Conservation (phyloP, 805 yeast species). For the Starmera amethionina region DNA sequence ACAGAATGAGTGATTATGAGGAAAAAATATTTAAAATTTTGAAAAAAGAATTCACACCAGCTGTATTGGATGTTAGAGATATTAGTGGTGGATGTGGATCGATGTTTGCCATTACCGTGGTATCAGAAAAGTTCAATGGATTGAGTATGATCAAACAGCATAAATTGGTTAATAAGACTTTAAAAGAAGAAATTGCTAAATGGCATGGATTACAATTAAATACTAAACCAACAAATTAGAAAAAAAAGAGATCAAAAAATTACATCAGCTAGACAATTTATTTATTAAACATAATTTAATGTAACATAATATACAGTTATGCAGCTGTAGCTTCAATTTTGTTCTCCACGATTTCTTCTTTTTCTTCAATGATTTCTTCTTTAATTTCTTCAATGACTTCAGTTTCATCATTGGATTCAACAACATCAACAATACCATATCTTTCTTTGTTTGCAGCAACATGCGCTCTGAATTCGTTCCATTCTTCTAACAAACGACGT, state of each 20-base stretch:
- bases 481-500: constrained; percentile 71
- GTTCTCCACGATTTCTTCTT: constrained; percentile 55
- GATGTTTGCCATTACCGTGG: constrained; percentile 84
- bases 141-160: constrained; percentile 85
- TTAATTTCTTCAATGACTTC: constrained; percentile 72
- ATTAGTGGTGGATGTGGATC: constrained; percentile 97
- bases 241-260: not conserved
- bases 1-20: constrained; percentile 46
- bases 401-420: constrained; percentile 42
- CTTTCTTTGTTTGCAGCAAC: constrained; percentile 39
- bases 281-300: not conserved
- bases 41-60: constrained; percentile 47
- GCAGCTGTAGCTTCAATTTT: constrained; percentile 15
- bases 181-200: constrained; percentile 74
- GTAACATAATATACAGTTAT: not conserved
- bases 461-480: constrained; percentile 69
- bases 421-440: constrained; percentile 33
- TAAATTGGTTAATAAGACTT: constrained; percentile 69
- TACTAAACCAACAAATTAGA: constrained; percentile 34
- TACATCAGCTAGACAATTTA: not conserved
- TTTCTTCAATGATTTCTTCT: constrained; percentile 54
- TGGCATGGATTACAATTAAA: constrained; percentile 94
- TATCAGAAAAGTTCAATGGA: constrained; percentile 68
- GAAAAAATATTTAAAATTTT: constrained; percentile 49
- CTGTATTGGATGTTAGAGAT: constrained; percentile 58